Base-by-base conservation (phyloP, 2,329 filamentous ascomycete species). In the Fusarium sulawesiense region DNA sequence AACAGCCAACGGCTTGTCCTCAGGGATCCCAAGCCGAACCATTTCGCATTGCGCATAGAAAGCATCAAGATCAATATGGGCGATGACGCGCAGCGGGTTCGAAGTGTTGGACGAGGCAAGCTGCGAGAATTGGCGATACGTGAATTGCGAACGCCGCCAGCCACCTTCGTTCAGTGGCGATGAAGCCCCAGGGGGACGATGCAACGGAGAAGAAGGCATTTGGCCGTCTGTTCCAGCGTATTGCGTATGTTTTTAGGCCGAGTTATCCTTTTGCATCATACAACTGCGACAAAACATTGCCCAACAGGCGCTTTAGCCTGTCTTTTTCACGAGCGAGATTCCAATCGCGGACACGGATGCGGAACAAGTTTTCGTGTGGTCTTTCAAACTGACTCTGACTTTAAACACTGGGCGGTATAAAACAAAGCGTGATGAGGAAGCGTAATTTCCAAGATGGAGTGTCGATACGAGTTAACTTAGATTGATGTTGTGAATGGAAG, bases 21-120 rank as follows among this genome's bases (percentile, higher is more conserved):
- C 90, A 16, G 91, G 83, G 13, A 92, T 83, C 14, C 90, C 90
- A 46, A 98, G 85, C 10, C 96, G 89, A 12, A 97, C 90, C 87
- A 94, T 97, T 81, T 99, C 96, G 78, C 94, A 98, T 83, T 99
- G 96, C 6, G 92, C 92, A 79, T 99, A 99, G 81, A 99, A 99
- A 41, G 95, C 95, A 87, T 99, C 96, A 64, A 99, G 89, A 76
- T 99, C 96, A 68, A 98, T 89, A 79, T 98, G 94, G 9, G 93
- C 93, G 73, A 98, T 89, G 29, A 97, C 92, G 47, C 96, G 90
- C 37, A 99, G 85, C 2, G 95, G 95, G 53, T 89, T 93, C 11
- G 89, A 88, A 0, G 90, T 85, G 34, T 88, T 89, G 71, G 87
- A 93, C 12, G 89, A 86, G 9, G 90, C 88, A 60, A 98, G 87